A percentile compares a stretch with the other conserved stretches of the same genome.
phyloP scores from a whole-genome alignment of 352 stramenopile species.

The Phytophthora colocasiae region DNA sequence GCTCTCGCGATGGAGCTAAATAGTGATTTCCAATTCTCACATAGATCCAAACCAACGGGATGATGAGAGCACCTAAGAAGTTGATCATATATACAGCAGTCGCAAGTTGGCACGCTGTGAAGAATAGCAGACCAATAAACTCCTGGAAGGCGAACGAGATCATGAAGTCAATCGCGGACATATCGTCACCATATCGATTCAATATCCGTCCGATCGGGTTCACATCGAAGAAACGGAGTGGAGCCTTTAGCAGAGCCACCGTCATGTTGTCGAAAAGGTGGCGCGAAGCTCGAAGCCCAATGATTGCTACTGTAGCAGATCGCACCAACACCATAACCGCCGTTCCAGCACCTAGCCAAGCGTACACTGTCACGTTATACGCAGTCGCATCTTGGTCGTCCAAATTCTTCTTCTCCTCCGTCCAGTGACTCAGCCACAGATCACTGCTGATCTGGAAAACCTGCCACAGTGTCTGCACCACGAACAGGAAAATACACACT shows the following conservation, averaged over 20 bases:
- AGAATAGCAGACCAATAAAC: conserved; percentile 70
- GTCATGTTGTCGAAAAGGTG: conserved; percentile 90
- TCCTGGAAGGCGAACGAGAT: conserved; percentile 38
- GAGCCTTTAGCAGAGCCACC: conserved; percentile 79
- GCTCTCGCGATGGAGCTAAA: conserved; percentile 48
- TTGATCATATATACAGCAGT: conserved; percentile 83
- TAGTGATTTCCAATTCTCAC: conserved; percentile 52
- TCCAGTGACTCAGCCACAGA: conserved; percentile 51
- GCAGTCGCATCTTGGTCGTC: conserved; percentile 30
- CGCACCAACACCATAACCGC: conserved; percentile 50
- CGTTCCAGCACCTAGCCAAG: conserved; percentile 24
- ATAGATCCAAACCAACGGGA: conserved; percentile 87
- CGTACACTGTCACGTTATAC: conserved; percentile 48
- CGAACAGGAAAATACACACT: conserved; percentile 27
- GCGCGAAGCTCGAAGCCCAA: conserved; percentile 45
- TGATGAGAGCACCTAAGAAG: conserved; percentile 71
- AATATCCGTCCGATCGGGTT: conserved; percentile 92
- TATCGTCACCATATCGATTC: conserved; percentile 91
- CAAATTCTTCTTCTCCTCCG: conserved; percentile 28
- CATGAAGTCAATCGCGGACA: conserved; percentile 89
- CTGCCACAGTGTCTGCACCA: conserved; percentile 42
- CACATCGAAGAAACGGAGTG: conserved; percentile 92
- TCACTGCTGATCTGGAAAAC: conserved; percentile 44
- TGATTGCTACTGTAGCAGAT: conserved; percentile 39
- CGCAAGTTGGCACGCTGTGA: conserved; percentile 73